A percentile compares a stretch with the other conserved stretches of the same genome.
Conservation (phyloP, 352 stramenopile genomes). For the Phytopythium cucurbitacearum region DNA sequence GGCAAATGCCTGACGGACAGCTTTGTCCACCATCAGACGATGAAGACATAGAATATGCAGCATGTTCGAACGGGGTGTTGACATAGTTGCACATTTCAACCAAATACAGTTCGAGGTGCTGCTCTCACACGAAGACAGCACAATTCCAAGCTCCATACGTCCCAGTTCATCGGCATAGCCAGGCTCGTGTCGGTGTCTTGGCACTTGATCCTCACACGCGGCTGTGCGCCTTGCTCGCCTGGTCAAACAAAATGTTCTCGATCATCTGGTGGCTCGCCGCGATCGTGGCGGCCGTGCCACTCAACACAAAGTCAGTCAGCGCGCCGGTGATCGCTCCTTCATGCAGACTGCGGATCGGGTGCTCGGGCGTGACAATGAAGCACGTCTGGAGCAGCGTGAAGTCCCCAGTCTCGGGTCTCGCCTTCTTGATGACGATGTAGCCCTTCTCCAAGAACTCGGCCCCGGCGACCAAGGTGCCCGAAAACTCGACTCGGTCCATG, state of each 20-base stretch:
- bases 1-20: too few species aligned
- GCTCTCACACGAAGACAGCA: too few species aligned
- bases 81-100: too few species aligned
- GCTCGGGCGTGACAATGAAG: conserved; percentile 49
- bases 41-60: too few species aligned
- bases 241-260: conserved; percentile 41
- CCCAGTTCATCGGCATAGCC: too few species aligned
- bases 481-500: conserved; percentile 51
- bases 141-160: too few species aligned
- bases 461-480: conserved; percentile 27
- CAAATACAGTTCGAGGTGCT: too few species aligned
- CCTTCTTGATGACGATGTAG: conserved; percentile 46
- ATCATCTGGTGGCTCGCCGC: conserved; percentile 45
- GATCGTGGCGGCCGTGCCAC: conserved; percentile 27
- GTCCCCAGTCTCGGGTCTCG: conserved; percentile 20
- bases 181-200: too few species aligned
- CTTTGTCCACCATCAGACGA: too few species aligned
- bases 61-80: too few species aligned
- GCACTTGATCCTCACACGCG: conserved; percentile 3
- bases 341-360: conserved; percentile 22
- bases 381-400: conserved; percentile 48
- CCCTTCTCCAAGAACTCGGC: conserved; percentile 50
- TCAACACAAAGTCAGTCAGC: conserved; percentile 38
- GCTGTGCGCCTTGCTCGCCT: conserved; percentile 24
- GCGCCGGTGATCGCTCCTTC: conserved; percentile 19